These are phyloP conservation scores for Dactylellina parvicollis DNA, from an alignment of 2,329 filamentous ascomycete species.

Conservation along the genomic window DNA sequence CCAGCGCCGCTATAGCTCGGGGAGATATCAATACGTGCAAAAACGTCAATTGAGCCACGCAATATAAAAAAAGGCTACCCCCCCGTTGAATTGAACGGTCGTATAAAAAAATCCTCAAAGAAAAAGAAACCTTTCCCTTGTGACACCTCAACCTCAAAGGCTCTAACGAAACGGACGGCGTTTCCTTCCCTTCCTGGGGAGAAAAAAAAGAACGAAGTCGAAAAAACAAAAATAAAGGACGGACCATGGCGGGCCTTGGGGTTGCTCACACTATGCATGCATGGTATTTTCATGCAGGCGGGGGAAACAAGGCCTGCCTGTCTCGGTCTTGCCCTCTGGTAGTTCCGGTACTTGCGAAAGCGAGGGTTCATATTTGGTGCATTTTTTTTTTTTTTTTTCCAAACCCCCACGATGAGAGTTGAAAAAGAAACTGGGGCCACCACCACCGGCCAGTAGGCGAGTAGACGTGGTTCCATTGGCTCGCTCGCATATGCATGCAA, in stretches of 20 bases:
- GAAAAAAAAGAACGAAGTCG: no score
- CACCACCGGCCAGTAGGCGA: constrained; percentile 23
- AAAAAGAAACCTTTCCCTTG: constrained; percentile 19
- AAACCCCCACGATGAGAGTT: constrained; percentile 51
- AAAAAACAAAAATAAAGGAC: constrained; percentile 7
- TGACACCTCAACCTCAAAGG: constrained; percentile 33
- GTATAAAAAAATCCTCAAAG: background rate
- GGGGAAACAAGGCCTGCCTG: constrained; percentile 28
- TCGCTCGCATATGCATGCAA: constrained; percentile 53
- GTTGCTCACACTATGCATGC: constrained; percentile 45
- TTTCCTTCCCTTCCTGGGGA: constrained; percentile 50
- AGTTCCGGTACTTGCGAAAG: constrained; percentile 21
- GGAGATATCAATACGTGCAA: background rate
- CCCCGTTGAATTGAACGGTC: no score
- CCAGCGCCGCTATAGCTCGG: background rate
- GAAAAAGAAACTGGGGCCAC: constrained; percentile 37
- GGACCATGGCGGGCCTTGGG: constrained; percentile 49
- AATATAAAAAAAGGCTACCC: constrained; percentile 1
- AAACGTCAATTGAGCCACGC: constrained; percentile 6
- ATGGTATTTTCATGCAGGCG: constrained; percentile 39
- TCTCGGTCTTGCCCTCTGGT: constrained; percentile 15
- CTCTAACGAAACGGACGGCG: constrained; percentile 37
- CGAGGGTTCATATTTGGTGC: background rate
- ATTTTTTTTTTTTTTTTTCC: background rate
- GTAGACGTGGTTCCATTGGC: constrained; percentile 53